A percentile compares a stretch with the other conserved stretches of the same genome.
Evolutionary conservation across 1,284 basidiomycete species (phyloP).

Genomic region (Dichomitus squalens): DNA sequence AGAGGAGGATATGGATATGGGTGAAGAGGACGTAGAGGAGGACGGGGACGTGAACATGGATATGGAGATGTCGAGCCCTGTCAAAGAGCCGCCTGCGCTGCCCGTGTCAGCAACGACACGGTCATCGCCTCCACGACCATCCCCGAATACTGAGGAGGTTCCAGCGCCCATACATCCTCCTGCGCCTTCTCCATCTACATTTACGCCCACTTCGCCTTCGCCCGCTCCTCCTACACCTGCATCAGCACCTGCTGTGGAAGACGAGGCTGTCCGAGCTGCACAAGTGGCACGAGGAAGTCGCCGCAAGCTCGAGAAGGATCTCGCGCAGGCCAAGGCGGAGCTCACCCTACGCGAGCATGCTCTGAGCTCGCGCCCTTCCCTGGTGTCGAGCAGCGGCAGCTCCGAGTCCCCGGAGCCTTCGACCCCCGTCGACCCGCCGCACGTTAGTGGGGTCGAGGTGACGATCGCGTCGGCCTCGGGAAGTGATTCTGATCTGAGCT

Average conservation of each 20-base stretch:
- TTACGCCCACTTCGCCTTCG: too few relatives aligned
- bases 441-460: not conserved
- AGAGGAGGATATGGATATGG: constrained; percentile 11
- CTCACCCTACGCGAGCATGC: not conserved
- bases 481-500: not conserved
- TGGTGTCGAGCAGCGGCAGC: constrained; percentile 6
- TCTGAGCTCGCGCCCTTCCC: constrained; percentile 3
- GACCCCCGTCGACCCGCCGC: constrained; percentile 8
- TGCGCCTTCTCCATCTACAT: too few relatives aligned
- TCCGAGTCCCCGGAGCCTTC: constrained; percentile 20
- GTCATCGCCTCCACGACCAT: not conserved
- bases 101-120: not conserved
- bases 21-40: not conserved
- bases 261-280: not conserved
- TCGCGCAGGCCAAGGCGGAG: constrained; percentile 11
- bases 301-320: constrained; percentile 2
- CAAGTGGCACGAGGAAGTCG: not conserved
- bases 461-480: not conserved
- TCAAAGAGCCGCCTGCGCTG: not conserved
- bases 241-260: not conserved
- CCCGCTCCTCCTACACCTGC: not conserved
- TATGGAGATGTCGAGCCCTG: constrained; percentile 13
- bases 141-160: not conserved
- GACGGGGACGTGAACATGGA: not conserved
- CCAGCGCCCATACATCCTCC: not conserved